A percentile compares a stretch with the other conserved stretches of the same genome.
Evolutionary conservation across 108 stramenopile species (phyloP).

Genomic region (Cyclotella distinguenda): DNA sequence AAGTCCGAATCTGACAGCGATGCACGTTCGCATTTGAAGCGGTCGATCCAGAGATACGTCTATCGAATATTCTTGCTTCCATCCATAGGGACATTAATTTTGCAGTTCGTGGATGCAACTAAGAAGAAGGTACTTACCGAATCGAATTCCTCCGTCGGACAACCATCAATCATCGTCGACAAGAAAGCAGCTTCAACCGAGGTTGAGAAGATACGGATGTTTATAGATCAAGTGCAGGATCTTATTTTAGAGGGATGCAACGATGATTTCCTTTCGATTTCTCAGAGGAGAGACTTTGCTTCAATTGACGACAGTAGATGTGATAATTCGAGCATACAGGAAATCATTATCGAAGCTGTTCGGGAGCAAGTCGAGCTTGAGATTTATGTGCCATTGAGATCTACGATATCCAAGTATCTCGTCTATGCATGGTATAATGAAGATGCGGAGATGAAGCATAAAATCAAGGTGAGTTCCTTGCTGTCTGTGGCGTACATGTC

Average conservation of each 20-base stretch:
- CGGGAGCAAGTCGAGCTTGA: slow-evolving; percentile 87
- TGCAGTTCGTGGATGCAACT: slow-evolving; percentile 62
- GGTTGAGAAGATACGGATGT: slow-evolving; percentile 58
- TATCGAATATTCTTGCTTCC: slow-evolving; percentile 78
- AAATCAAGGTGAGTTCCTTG: slow-evolving; percentile 52
- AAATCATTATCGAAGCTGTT: slow-evolving; percentile 71
- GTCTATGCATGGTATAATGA: slow-evolving; percentile 84
- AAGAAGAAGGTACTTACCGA: slow-evolving; percentile 45
- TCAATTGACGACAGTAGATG: slow-evolving; percentile 20
- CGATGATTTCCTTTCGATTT: slow-evolving; percentile 64
- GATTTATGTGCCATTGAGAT: slow-evolving; percentile 78
- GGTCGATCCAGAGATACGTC: slow-evolving; percentile 70
- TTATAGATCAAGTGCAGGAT: slow-evolving; percentile 78
- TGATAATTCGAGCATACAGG: slow-evolving; percentile 47
- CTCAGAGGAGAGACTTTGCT: slow-evolving; percentile 53
- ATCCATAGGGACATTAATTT: slow-evolving; percentile 55
- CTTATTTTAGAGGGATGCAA: slow-evolving; percentile 75
- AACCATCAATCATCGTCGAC: background rate
- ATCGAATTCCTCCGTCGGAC: background rate
- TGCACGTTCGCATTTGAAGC: slow-evolving; percentile 57
- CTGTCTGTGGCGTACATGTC: background rate
- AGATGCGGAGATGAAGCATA: slow-evolving; percentile 79
- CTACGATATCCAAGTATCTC: slow-evolving; percentile 72
- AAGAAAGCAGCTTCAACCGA: slow-evolving; percentile 49
- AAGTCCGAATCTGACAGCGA: slow-evolving; percentile 40